Base-by-base conservation (phyloP, 2,329 filamentous ascomycete species). In the Fusarium torulosum region DNA sequence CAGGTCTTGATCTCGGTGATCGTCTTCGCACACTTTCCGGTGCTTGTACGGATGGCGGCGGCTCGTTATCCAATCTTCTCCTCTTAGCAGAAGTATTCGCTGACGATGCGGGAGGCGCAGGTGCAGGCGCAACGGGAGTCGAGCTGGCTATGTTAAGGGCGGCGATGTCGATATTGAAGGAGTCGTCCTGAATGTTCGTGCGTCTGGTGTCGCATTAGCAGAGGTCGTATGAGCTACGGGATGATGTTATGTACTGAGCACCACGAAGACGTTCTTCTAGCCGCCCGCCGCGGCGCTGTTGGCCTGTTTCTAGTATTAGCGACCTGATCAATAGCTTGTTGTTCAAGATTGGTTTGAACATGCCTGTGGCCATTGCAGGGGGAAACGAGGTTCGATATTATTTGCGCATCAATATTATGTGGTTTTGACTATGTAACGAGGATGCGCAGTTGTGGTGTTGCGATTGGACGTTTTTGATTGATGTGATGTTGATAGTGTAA, bases 251-350 rank as follows among this genome's bases (percentile, higher is more conserved):
- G 68, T 81, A 89, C 87, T 87, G 86, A 41, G 88, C 87, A 63
- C 88, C 88, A 64, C 88, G 87, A 75, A 90, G 85, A 74, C 88
- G 87, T 79, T 88, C 84, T 66, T 87, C 86, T 79, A 90, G 83
- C 73, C 87, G 86, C 75, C 88, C 86, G 70, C 87, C 85, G 69
- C 88, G 86, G 73, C 82, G 84, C 86, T 79, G 76, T 53, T 76
- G 76, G 65, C 75, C 78, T 77, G 21, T 33, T 19, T 7, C 0
- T 35, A 14, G n/a, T 54, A 43, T 72, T 63, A 71, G 57, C 17
- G 7, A 17, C 11, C 7, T 13, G 15, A 11, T 43, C 19, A 14
- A 20, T 2, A 11, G 13, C 8, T 27, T 19, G n/a, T 25, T 44
- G 6, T 38, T 33, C 33, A 10, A 15, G 2, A 19, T 9, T 37